These are phyloP conservation scores for Ogataea thermomethanolica DNA, from an alignment of 805 yeast genomes.

Conservation along the genomic window DNA sequence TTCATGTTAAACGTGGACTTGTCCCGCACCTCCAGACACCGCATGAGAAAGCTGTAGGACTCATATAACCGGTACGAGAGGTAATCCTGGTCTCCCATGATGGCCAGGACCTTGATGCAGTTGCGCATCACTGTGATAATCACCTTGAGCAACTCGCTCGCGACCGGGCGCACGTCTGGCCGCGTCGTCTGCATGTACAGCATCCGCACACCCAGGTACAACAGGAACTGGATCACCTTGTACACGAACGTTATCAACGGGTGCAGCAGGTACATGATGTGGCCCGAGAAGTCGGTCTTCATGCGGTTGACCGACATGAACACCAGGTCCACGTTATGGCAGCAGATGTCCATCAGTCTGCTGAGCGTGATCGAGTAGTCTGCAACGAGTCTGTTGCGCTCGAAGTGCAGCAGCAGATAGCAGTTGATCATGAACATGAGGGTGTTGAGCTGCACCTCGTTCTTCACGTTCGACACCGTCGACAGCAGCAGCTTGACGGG, in stretches of 20 bases:
- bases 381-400: slow-evolving; percentile 8
- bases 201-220: slow-evolving; percentile 14
- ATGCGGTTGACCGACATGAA: slow-evolving; percentile 6
- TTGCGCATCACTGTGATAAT: slow-evolving; percentile 9
- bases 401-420: slow-evolving; percentile 21
- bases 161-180: background rate
- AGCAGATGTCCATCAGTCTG: background rate
- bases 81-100: slow-evolving; percentile 22
- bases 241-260: slow-evolving; percentile 8
- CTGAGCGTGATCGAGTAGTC: background rate
- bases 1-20: slow-evolving; percentile 16
- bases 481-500: background rate
- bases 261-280: slow-evolving; percentile 8
- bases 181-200: slow-evolving; percentile 6
- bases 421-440: slow-evolving; percentile 18
- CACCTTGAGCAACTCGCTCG: background rate
- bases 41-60: slow-evolving; percentile 10
- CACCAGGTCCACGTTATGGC: slow-evolving; percentile 7
- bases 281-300: slow-evolving; percentile 8
- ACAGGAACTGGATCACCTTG: slow-evolving; percentile 13
- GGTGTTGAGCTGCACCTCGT: slow-evolving; percentile 6
- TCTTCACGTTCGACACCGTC: slow-evolving; percentile 1
- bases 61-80: slow-evolving; percentile 14
- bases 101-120: slow-evolving; percentile 13
- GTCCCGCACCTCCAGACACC: slow-evolving; percentile 18